Conservation (phyloP, 495 filamentous ascomycete species). For the Aspergillus saccharolyticus region DNA sequence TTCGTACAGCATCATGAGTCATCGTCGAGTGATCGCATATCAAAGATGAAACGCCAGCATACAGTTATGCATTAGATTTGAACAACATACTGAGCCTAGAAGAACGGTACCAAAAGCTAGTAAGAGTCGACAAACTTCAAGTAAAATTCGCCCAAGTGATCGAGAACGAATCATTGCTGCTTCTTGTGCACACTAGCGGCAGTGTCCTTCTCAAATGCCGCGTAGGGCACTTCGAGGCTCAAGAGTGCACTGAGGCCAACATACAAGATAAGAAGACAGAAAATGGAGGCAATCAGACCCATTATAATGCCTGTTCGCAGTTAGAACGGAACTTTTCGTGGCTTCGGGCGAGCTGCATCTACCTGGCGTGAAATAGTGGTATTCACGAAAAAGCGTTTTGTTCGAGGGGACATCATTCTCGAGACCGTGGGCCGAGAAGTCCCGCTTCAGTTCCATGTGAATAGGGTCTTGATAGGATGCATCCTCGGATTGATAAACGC, state of each 20-base stretch:
- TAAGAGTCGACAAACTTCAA: neutral
- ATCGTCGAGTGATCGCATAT: neutral
- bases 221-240: constrained; percentile 83
- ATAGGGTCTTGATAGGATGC: constrained; percentile 42
- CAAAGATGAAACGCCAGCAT: neutral
- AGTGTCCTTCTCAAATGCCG: constrained; percentile 94
- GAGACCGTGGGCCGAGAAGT: constrained; percentile 34
- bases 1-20: neutral
- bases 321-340: constrained; percentile 8
- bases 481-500: constrained; percentile 48
- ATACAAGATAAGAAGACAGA: constrained; percentile 71
- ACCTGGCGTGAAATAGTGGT: constrained; percentile 82
- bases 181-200: constrained; percentile 83
- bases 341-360: constrained; percentile 13
- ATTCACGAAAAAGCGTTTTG: constrained; percentile 77
- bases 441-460: constrained; percentile 58
- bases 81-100: neutral
- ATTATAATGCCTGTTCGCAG: constrained; percentile 68
- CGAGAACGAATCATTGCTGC: constrained; percentile 44
- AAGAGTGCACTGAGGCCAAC: constrained; percentile 69
- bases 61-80: neutral
- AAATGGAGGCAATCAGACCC: constrained; percentile 59
- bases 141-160: constrained; percentile 3
- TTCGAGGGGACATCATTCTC: constrained; percentile 27
- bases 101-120: neutral